A percentile compares a stretch with the other conserved stretches of the same genome.
phyloP scores from a whole-genome alignment of 331 rosid species.

The Arachis monticola region DNA sequence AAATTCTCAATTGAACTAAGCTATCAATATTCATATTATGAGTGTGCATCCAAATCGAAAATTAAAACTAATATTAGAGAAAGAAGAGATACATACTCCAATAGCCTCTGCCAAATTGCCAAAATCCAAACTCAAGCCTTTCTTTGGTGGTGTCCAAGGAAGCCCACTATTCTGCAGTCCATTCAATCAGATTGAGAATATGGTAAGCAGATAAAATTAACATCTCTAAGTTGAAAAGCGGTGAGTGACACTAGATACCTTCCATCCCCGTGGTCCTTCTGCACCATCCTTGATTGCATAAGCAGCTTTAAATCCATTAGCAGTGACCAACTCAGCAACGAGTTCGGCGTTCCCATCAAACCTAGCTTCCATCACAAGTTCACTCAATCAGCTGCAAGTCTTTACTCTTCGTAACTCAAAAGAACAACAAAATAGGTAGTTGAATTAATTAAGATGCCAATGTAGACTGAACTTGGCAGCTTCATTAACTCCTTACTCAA shows the following conservation, averaged over 20 bases:
- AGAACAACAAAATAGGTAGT: constrained; percentile 2
- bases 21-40: not conserved
- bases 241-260: constrained; percentile 54
- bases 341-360: constrained; percentile 95
- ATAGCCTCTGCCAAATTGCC: constrained; percentile 67
- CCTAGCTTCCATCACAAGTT: constrained; percentile 91
- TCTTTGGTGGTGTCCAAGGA: constrained; percentile 77
- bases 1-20: not conserved
- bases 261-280: constrained; percentile 98
- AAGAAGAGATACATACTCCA: constrained; percentile 72
- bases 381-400: constrained; percentile 59
- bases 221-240: constrained; percentile 4
- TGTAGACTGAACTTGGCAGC: constrained; percentile 8
- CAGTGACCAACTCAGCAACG: constrained; percentile 87
- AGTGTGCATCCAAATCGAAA: constrained; percentile 1
- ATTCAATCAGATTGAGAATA: constrained; percentile 32
- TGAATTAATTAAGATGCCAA: not conserved
- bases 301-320: constrained; percentile 93
- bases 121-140: constrained; percentile 61
- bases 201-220: not conserved
- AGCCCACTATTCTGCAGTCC: constrained; percentile 82
- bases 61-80: constrained; percentile 25
- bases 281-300: constrained; percentile 94
- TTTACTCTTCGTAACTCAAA: constrained; percentile 37
- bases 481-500: not conserved